Base-by-base conservation (phyloP, 331 rosid genomes). In the Quercus phellos region DNA sequence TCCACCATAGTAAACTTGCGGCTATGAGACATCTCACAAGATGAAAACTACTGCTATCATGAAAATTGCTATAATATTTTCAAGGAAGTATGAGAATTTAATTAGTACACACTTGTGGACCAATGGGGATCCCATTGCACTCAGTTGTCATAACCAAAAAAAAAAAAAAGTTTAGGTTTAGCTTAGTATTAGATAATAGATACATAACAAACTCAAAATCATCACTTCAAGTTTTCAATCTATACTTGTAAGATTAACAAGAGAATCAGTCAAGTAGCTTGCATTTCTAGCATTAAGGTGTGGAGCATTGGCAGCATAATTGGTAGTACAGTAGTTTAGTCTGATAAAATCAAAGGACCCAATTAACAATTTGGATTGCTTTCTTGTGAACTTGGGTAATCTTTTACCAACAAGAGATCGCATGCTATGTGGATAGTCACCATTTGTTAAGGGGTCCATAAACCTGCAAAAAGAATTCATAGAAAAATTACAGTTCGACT, bases 121-220 rank as follows among this genome's bases (percentile, higher is more conserved):
- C 94, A 76, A 93, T 89, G 4, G 89, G 91, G 42, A 64, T 26
- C 5, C 95, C 92, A 0, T 91, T 78, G 2, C 77, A 91, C 70
- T 60, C 74, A 24, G 55, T 92, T 89, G 71, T 27, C 58, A 79
- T 21, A 38, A 79, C 6, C 61, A 11, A 74, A 24, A 74, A 72
- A 51, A 81, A n/a, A 59, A 4, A 0, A 69, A 0, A 6, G 51
- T 43, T 7, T 55, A 5, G 26, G 42, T 34, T 34, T 34, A 34
- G 42, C 42, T 81, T 46, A 80, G 54, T 59, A 70, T 10, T 43
- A 55, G 8, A 14, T 59, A 70, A 10, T 43, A 55, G 8, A 14
- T 55, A 35, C 21, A 24, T 16, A 29, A 58, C 5, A 53, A 77
- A 27, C 24, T 42, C 51, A 42, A 42, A 42, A 42, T 42, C 51